Evolutionary conservation across 768 basidiomycete genomes (phyloP), one percentile per base, ranked within the genome.

Genomic region (Mycena maculata): DNA sequence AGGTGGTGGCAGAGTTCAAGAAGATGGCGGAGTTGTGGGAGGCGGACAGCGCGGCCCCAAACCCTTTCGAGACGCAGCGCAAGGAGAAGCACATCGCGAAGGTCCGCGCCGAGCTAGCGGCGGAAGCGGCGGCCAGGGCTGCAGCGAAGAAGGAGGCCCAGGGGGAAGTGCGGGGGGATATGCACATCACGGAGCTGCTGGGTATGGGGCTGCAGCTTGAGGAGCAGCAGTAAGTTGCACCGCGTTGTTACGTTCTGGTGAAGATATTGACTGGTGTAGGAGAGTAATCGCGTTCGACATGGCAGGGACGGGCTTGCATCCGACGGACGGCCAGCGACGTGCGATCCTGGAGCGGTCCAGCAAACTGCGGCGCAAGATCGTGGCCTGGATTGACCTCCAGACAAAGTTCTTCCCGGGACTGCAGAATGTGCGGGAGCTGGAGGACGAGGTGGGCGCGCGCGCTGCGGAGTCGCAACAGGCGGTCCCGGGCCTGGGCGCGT

Each of bases 271-370:
- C n/a, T n/a, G n/a, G n/a, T n/a, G n/a, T n/a, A n/a, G n/a, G n/a
- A n/a, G n/a, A n/a, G n/a, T 53, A n/a, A 28, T 39, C 9, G 22
- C 16, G 16, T 47, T 25, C 16, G 63, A 58, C 20, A 41, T 36
- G 9, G 41, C 38, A 28, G 20, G 9, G 27, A 63, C 36, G 30
- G 56, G 63, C 33, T 22, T 55, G 13, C 70, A 74, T 45, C 65
- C 71, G 0, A 75, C 72, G 11, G 63, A 70, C 27, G 48, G 59
- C 20, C 74, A 77, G 52, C 27, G 44, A 7, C 53, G 64, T 12
- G 73, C 71, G 53, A n/a, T 75, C 13, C 68, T 69, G 33, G 61
- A 72, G 55, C 47, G 53, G 10, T 61, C 25, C 8, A 74, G 68
- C 38, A 39, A 36, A 30, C 60, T 74, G 11, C 63, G 57, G 11